Base-by-base conservation (phyloP, 2,329 filamentous ascomycete species). In the Zymoseptoria brevis region DNA sequence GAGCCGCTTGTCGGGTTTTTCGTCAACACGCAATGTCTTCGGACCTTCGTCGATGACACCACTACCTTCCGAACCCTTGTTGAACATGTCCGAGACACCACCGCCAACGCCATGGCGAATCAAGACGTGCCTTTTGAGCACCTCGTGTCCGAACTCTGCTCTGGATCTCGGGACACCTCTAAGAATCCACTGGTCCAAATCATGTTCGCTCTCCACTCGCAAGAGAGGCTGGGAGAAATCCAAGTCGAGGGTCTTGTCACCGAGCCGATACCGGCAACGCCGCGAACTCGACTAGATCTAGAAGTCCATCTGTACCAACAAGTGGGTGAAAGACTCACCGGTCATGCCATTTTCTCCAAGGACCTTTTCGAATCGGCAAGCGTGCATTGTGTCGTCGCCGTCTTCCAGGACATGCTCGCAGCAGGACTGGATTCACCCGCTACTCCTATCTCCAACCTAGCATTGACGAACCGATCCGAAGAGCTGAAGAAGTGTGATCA, bases 131-230 rank as follows among this genome's bases (percentile, higher is more conserved):
- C 55, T 4, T 57, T 60, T 26, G 58, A 60, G 35, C 45, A 26
- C 30, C n/a, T 60, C 3, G 58, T 57, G 9, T 29, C 24, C 48
- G 51, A 60, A 19, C 30, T 60, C 2, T 21, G 51, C 4, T 24
- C 19, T 9, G 51, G 48, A 35, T 26, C 45, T 49, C 50, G 55
- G 21, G 57, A 59, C 48, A 53, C 53, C n/a, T 59, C 57, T 22
- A 52, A 53, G 4, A 57, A 58, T 55, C 56, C 55, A 19, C 58
- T 60, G 3, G 58, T 60, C n/a, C 55, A 60, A 29, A 26, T 60
- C 50, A 54, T 57, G 50, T 60, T 60, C 50, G 55, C 56, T n/a
- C 50, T 58, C 26, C 58, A 60, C 26, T 57, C 58, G 4, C 58
- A 58, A 56, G 35, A 35, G 35, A 55, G 19, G 41, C 53, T 59